Conservation (phyloP, 2,329 filamentous ascomycete genomes). For the Sphaerulina vaccinii region DNA sequence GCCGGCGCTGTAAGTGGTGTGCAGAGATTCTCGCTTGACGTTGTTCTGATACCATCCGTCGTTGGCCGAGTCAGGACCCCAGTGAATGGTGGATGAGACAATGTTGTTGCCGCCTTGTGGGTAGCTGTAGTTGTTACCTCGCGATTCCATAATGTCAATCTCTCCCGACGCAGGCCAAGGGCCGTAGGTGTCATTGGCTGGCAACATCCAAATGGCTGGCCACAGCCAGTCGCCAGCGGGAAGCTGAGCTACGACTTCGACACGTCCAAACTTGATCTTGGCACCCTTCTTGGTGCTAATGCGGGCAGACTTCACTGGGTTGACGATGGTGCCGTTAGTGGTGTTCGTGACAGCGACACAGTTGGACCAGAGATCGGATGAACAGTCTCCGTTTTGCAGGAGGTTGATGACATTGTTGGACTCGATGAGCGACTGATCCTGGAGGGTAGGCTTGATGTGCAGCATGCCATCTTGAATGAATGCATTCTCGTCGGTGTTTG, state of each 20-base stretch:
- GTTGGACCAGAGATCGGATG: conserved; percentile 57
- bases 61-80: conserved; percentile 69
- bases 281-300: conserved; percentile 71
- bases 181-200: conserved; percentile 69
- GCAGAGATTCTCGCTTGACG: conserved; percentile 70
- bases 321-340: conserved; percentile 74
- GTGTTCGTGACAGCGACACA: conserved; percentile 73
- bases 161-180: conserved; percentile 77
- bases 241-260: conserved; percentile 76
- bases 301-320: conserved; percentile 73
- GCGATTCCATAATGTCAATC: conserved; percentile 78
- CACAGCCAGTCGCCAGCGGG: conserved; percentile 82
- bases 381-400: conserved; percentile 64
- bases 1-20: conserved; percentile 67
- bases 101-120: conserved; percentile 77
- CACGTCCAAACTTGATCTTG: conserved; percentile 74
- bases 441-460: conserved; percentile 73
- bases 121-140: conserved; percentile 80
- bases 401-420: conserved; percentile 69
- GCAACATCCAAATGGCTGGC: conserved; percentile 92
- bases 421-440: conserved; percentile 65
- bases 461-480: conserved; percentile 69
- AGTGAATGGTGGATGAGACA: conserved; percentile 75
- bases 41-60: conserved; percentile 85
- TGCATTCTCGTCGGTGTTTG: conserved; percentile 68